Evolutionary conservation across 805 yeast genomes (phyloP).

Genomic region (Blastobotrys chiropterorum): DNA sequence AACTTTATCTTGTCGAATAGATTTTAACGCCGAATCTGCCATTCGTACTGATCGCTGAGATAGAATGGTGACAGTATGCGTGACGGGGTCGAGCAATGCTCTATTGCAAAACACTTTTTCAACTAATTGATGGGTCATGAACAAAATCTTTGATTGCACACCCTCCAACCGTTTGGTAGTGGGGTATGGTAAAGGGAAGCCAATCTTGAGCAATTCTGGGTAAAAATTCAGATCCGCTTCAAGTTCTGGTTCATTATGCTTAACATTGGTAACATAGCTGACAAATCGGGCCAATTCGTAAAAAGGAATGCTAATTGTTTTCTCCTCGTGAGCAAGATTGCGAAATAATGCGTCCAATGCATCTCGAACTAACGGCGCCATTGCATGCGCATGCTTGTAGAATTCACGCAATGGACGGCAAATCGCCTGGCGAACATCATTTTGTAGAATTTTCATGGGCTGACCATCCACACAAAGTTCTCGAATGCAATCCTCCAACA

Average conservation of each 20-base stretch:
- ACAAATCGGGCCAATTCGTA: not conserved
- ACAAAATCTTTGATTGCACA: not conserved
- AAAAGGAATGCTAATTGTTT: not conserved
- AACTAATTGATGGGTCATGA: not conserved
- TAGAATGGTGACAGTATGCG: constrained; percentile 4
- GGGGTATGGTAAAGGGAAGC: not conserved
- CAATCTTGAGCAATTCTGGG: not conserved
- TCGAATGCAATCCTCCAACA: not conserved
- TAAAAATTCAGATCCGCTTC: not conserved
- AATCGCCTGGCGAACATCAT: not conserved
- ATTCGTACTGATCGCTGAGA: not conserved
- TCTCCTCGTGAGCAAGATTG: not conserved
- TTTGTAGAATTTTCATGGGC: not conserved
- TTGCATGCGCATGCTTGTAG: not conserved
- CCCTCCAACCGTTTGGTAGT: not conserved
- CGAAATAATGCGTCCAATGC: not conserved
- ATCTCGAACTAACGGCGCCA: not conserved
- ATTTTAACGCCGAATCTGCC: not conserved
- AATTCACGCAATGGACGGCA: not conserved
- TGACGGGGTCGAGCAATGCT: not conserved
- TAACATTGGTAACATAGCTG: not conserved
- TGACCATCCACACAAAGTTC: not conserved
- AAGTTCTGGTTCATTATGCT: not conserved
- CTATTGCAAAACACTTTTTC: not conserved
- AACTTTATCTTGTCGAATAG: not conserved